Base-by-base conservation (phyloP, 306 rosid species). In the Trifolium repens region DNA sequence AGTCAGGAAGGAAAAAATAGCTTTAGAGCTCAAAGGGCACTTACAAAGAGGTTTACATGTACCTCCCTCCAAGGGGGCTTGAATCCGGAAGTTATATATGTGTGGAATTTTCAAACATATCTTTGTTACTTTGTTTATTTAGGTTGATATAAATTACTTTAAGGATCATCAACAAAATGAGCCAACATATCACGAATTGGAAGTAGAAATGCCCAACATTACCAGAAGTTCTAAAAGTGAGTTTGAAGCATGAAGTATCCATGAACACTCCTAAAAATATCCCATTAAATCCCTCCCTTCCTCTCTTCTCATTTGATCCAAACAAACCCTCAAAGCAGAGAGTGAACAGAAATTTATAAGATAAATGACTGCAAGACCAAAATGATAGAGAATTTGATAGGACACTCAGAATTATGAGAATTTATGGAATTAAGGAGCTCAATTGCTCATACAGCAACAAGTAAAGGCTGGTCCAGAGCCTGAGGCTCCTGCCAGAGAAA, bases 141-240 rank as follows among this genome's bases (percentile, higher is more conserved):
- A 43, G 60, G 26, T 5, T 32, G 26, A 39, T 19, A 42, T 24
- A 5, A 66, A 27, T 46, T 16, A 15, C 11, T 68, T 9, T 12
- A 66, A 40, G 35, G 53, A 42, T 12, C 34, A 42, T 40, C 9
- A 64, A 16, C 69, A 39, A 64, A 37, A 64, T 64, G 30, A 64
- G 32, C 15, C 1, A 64, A 37, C 17, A 65, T 65, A 40, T 63
- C 69, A 35, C 69, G 37, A 15, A 47, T 63, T 37, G 15, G 9
- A 17, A 19, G 5, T 40, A 65, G 32, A 65, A 42, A 65, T 65
- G 53, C 10, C n/a, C 19, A 37, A 63, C 53, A 32, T 34, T 62
- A 34, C 46, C 22, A 62, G 3, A 34, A 30, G 40, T 27, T 60
- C 66, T 27, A 60, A 13, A 17, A 61, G 14, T 13, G 67, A 13